phyloP scores from a whole-genome alignment of 2,329 filamentous ascomycete species.

The Zelopaecilomyces penicillatus region DNA sequence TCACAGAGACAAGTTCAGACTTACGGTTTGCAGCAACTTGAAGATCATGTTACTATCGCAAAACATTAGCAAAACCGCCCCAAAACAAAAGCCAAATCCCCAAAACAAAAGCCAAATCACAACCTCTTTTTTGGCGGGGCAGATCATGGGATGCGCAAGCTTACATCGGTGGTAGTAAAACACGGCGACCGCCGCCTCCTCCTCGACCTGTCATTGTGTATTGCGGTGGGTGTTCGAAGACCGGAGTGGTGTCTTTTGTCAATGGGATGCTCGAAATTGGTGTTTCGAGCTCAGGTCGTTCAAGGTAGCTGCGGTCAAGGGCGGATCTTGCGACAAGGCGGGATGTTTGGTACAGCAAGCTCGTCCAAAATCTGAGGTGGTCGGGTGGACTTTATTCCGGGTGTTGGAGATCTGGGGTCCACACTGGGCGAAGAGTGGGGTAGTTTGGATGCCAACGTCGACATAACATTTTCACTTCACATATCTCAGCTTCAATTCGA shows the following conservation, averaged over 20 bases:
- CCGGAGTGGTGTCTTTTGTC: too few species aligned
- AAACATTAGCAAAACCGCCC: conserved; percentile 15
- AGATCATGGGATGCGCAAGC: conserved; percentile 9
- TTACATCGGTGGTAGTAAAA: conserved; percentile 50
- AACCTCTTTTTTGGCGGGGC: neutral
- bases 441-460: too few species aligned
- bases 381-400: neutral
- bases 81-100: neutral
- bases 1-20: conserved; percentile 12
- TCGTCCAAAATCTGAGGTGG: neutral
- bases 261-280: too few species aligned
- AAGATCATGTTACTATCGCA: conserved; percentile 38
- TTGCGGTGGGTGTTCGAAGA: neutral
- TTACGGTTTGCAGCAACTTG: conserved; percentile 68
- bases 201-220: conserved; percentile 48
- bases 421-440: too few species aligned
- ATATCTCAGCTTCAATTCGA: too few species aligned
- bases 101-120: neutral
- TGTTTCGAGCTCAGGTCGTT: too few species aligned
- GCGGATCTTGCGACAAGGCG: too few species aligned
- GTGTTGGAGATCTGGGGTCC: neutral
- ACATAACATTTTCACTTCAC: too few species aligned
- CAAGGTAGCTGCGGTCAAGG: too few species aligned
- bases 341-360: neutral
- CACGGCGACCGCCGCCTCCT: conserved; percentile 51